phyloP scores from a whole-genome alignment of 176 grass and related monocot species.

The Raddia guianensis region DNA sequence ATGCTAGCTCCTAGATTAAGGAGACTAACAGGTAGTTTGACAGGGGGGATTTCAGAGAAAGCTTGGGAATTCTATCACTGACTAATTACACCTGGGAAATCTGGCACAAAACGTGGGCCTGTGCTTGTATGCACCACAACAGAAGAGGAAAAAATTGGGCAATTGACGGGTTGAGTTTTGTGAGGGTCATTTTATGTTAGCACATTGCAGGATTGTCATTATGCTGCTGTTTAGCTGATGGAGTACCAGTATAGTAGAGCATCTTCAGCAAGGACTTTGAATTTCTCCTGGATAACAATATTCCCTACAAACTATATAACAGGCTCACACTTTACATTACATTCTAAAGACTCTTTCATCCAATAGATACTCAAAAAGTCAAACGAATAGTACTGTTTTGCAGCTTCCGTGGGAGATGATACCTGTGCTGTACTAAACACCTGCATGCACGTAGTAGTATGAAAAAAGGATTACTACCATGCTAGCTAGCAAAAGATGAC shows the following conservation, averaged over 20 bases:
- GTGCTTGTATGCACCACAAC: background rate
- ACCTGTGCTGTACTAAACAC: background rate
- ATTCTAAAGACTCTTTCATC: too few relatives aligned
- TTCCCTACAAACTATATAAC: too few relatives aligned
- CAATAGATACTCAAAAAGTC: too few relatives aligned
- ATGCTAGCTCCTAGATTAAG: background rate
- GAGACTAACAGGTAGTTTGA: background rate
- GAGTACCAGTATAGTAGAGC: too few relatives aligned
- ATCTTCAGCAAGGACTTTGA: too few relatives aligned
- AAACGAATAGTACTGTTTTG: too few relatives aligned
- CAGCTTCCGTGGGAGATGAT: too few relatives aligned
- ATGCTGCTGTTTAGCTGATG: too few relatives aligned
- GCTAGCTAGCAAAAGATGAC: background rate
- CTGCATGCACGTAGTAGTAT: background rate
- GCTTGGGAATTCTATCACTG: too few relatives aligned
- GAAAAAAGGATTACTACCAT: background rate
- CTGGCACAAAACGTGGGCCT: background rate
- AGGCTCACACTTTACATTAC: too few relatives aligned
- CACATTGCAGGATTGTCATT: too few relatives aligned
- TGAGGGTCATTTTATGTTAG: background rate
- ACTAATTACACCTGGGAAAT: background rate
- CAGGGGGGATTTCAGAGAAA: background rate
- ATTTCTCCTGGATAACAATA: too few relatives aligned
- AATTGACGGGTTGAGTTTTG: background rate
- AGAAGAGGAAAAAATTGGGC: background rate